These are phyloP conservation scores for Arthrobotrys entomopaga DNA, from an alignment of 2,329 filamentous ascomycete species.

Conservation along the genomic window DNA sequence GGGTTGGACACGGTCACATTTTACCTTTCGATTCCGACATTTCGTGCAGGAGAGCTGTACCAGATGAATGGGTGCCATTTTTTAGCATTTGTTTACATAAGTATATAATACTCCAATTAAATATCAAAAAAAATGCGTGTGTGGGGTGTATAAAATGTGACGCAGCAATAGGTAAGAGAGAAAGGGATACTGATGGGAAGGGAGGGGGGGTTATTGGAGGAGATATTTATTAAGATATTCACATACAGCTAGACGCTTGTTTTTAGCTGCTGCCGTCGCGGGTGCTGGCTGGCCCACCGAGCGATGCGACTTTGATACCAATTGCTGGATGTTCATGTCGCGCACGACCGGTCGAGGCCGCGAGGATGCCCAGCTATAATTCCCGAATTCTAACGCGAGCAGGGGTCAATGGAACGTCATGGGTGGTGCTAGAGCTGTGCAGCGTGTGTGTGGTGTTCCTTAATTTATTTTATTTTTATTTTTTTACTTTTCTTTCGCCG, in stretches of 20 bases:
- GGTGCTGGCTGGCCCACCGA: conserved; percentile 3
- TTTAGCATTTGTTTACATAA: conserved; percentile 14
- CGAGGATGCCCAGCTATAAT: conserved; percentile 4
- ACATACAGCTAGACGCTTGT: conserved; percentile 52
- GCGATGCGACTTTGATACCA: conserved; percentile 33
- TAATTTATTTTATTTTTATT: too few species aligned
- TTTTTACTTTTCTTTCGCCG: conserved; percentile 9
- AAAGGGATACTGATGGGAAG: background rate
- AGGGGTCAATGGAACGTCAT: conserved; percentile 31
- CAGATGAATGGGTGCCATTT: conserved; percentile 41
- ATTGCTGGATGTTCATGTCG: conserved; percentile 38
- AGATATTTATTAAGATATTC: conserved; percentile 22
- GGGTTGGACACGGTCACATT: conserved; percentile 53
- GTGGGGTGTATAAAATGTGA: too few species aligned
- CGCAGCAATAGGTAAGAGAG: background rate
- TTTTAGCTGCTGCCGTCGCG: background rate
- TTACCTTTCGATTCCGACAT: conserved; percentile 49
- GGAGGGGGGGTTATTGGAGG: background rate
- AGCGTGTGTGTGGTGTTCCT: conserved; percentile 8
- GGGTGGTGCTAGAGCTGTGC: conserved; percentile 12
- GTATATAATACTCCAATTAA: background rate
- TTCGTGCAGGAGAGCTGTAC: conserved; percentile 50
- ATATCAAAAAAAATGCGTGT: too few species aligned
- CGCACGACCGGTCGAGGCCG: conserved; percentile 6
- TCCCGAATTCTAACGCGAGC: conserved; percentile 13